Evolutionary conservation across 2,329 filamentous ascomycete genomes (phyloP).

Genomic region (Lasiodiplodia sp.): DNA sequence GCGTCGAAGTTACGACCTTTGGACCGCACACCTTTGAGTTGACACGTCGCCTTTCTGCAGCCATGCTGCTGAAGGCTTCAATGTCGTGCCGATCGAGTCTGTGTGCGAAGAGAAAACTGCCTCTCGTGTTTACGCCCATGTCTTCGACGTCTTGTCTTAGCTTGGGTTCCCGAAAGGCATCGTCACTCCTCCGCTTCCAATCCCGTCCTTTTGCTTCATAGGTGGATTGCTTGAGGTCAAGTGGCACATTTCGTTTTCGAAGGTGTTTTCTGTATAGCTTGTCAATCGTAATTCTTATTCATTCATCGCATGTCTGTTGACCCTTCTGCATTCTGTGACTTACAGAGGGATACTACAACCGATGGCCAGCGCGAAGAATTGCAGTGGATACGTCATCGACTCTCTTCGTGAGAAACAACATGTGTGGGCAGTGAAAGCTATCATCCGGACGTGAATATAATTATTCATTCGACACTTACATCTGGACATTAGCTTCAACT

Average conservation of each 20-base stretch:
- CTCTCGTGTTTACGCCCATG: constrained; percentile 13
- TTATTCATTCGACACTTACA: not conserved
- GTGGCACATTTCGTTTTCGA: constrained; percentile 19
- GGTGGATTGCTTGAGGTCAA: constrained; percentile 26
- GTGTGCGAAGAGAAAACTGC: constrained; percentile 26
- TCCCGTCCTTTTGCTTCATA: constrained; percentile 12
- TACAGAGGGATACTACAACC: too few relatives aligned
- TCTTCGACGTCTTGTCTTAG: constrained; percentile 29
- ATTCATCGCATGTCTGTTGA: not conserved
- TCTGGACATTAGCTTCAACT: not conserved
- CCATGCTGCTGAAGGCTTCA: constrained; percentile 11
- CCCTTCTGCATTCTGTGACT: not conserved
- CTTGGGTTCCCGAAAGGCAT: constrained; percentile 16
- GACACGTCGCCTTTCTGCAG: constrained; percentile 23
- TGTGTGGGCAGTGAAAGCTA: not conserved
- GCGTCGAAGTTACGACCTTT: not conserved
- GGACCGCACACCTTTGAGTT: constrained; percentile 29
- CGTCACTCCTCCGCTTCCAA: constrained; percentile 30
- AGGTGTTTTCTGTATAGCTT: not conserved
- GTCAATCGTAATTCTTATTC: not conserved
- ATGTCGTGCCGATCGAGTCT: constrained; percentile 30
- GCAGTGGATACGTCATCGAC: too few relatives aligned
- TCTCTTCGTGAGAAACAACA: too few relatives aligned
- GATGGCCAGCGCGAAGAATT: too few relatives aligned
- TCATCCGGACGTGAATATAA: not conserved